A percentile compares a stretch with the other conserved stretches of the same genome.
These are phyloP conservation scores for Pulveroboletus sp. DNA, from an alignment of 768 basidiomycete species.

Conservation along the genomic window DNA sequence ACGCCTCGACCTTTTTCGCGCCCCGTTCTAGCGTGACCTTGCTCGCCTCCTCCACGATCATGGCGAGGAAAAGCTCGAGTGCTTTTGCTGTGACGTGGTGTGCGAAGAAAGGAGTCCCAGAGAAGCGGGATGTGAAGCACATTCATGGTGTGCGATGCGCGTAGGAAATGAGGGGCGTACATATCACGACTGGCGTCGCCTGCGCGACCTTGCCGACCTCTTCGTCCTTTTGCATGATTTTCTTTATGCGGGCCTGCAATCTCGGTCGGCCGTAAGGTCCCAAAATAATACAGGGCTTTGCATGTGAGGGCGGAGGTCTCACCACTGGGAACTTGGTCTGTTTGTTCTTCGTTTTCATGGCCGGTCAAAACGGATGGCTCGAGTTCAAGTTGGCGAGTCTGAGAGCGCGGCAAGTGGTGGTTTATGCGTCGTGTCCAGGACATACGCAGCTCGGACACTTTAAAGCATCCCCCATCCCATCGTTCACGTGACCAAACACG, in stretches of 20 bases:
- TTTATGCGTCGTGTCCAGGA: slow-evolving; percentile 4
- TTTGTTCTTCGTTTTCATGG: slow-evolving; percentile 89
- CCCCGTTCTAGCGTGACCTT: slow-evolving; percentile 76
- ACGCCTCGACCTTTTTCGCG: slow-evolving; percentile 85
- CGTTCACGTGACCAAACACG: slow-evolving; percentile 18
- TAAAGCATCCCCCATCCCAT: slow-evolving; percentile 16
- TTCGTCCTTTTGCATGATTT: slow-evolving; percentile 99
- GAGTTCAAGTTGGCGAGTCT: not conserved
- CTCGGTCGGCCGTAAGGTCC: slow-evolving; percentile 8
- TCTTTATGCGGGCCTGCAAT: slow-evolving; percentile 89
- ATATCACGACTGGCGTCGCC: slow-evolving; percentile 94
- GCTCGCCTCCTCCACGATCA: slow-evolving; percentile 76
- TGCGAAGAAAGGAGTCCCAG: not conserved
- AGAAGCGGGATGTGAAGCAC: not conserved
- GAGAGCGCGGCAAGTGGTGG: not conserved
- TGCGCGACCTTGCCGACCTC: slow-evolving; percentile 98
- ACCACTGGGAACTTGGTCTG: slow-evolving; percentile 90
- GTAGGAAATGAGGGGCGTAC: slow-evolving; percentile 46
- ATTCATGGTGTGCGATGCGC: slow-evolving; percentile 13
- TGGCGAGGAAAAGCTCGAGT: slow-evolving; percentile 83
- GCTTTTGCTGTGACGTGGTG: slow-evolving; percentile 71
- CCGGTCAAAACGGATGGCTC: not conserved
- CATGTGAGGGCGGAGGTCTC: slow-evolving; percentile 24
- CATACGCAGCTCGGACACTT: too few species aligned
- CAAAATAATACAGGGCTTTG: not conserved